Evolutionary conservation across 345 rosid genomes (phyloP), one percentile per base, ranked within the genome.

Genomic region (Hibiscus mutabilis): DNA sequence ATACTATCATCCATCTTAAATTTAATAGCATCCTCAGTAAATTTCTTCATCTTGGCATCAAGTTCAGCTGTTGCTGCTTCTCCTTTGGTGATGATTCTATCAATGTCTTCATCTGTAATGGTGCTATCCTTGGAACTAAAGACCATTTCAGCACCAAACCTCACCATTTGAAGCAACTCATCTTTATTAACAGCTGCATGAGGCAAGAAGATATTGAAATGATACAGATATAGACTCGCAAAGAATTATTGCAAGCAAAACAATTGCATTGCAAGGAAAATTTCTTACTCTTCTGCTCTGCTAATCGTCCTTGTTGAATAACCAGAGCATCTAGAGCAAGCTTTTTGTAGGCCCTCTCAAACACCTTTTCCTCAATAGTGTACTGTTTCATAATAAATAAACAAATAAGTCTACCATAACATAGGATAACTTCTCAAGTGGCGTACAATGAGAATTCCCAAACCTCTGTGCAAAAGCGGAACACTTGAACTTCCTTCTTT

Each of bases 401-500:
- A 25, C 65, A 68, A 74, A 47, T 67, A 51, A 72, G 60, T 67
- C 29, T 46, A 72, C 33, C 3, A 4, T n/a, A 61, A 21, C 33
- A 51, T 14, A 49, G 27, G 2, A 11, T 37, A 42, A 49, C 51
- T 69, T 73, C 52, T 56, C 40, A 56, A 3, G 29, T 22, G 40
- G 52, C 65, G 74, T 33, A 72, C 49, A 69, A 63, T 6, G 70
- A 52, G 19, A 60, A 52, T 47, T 37, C 19, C 1, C 77, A 76
- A 15, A 92, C 99, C 97, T 95, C 99, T 3, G 98, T 95, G 84
- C 98, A 90, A 77, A 95, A 95, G 53, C 99, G 83, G 75, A 96
- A 92, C 72, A 95, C 99, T 90, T 92, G 99, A 67, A 95, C 98
- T 89, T 96, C 99, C 87, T 90, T 96, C 85, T 91, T 95, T 72